A percentile compares a stretch with the other conserved stretches of the same genome.
phyloP scores from a whole-genome alignment of 208 protist species.

The Acanthamoeba polyphaga region DNA sequence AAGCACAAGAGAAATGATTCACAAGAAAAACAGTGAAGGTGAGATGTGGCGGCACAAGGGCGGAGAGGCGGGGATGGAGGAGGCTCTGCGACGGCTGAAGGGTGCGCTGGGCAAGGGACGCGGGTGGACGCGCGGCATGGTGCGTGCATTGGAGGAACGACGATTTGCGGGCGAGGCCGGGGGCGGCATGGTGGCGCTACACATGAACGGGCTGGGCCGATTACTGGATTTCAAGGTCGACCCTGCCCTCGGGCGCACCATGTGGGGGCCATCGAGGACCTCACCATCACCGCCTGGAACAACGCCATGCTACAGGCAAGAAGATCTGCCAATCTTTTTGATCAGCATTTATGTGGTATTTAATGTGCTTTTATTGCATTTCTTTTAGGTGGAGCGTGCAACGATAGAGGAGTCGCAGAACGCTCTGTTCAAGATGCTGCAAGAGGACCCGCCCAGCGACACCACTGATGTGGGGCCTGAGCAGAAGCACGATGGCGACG shows the following conservation, averaged over 20 bases:
- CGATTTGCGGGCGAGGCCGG: background rate
- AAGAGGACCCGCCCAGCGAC: no score
- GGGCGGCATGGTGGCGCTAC: background rate
- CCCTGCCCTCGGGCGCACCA: background rate
- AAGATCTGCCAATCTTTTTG: no score
- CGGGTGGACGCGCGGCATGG: background rate
- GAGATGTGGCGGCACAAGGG: constrained; percentile 18
- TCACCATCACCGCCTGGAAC: background rate
- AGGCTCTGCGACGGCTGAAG: background rate
- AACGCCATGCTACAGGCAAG: background rate
- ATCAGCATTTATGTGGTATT: no score
- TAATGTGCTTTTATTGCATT: no score
- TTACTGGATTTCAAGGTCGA: background rate
- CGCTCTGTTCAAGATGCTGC: no score
- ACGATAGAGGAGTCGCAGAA: no score
- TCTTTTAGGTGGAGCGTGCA: no score
- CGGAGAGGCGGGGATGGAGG: background rate
- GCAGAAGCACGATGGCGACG: no score
- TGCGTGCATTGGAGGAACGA: background rate
- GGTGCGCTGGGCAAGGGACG: background rate
- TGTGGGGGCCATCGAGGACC: background rate
- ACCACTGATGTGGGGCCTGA: no score
- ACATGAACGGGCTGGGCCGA: background rate
- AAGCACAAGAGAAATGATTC: no score
- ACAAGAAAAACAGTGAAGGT: background rate